Percentiles rank a stretch among this genome's conserved stretches.
Conservation (phyloP, 2,329 filamentous ascomycete species). For the Grosmannia clavigera region DNA sequence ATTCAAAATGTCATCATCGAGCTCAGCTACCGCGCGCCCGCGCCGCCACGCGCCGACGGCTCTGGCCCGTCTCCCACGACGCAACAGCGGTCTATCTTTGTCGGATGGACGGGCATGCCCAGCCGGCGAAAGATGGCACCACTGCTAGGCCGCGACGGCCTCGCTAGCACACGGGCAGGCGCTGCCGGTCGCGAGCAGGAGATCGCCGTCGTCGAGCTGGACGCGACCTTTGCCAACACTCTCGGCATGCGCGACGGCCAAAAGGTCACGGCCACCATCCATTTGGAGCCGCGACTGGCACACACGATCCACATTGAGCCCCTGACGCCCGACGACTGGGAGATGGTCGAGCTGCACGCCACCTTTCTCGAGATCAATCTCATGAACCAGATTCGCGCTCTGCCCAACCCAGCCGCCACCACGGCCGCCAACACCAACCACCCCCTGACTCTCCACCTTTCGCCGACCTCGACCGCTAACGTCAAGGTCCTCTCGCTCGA, state of each 20-base stretch:
- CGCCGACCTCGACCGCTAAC: constrained; percentile 88
- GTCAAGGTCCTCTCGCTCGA: constrained; percentile 76
- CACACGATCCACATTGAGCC: constrained; percentile 97
- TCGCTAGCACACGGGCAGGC: background rate
- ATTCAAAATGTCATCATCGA: constrained; percentile 96
- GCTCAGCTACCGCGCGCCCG: constrained; percentile 58
- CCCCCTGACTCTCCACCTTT: constrained; percentile 81
- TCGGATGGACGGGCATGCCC: constrained; percentile 97
- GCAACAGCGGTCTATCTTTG: constrained; percentile 55
- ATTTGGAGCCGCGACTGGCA: constrained; percentile 80
- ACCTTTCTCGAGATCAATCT: constrained; percentile 93
- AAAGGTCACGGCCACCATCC: constrained; percentile 59
- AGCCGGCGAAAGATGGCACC: constrained; percentile 73
- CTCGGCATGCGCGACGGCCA: constrained; percentile 71
- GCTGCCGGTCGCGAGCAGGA: constrained; percentile 53
- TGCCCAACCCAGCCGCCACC: constrained; percentile 70
- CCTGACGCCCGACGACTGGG: constrained; percentile 90
- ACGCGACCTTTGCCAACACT: constrained; percentile 68
- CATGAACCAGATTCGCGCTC: constrained; percentile 78
- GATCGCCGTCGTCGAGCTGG: constrained; percentile 67
- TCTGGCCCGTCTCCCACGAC: constrained; percentile 22
- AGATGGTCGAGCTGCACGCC: constrained; percentile 95
- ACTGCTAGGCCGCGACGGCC: constrained; percentile 23
- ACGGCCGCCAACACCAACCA: constrained; percentile 43
- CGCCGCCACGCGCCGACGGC: constrained; percentile 31